phyloP scores from a whole-genome alignment of 352 stramenopile genomes.

The Blastocystis sp. region DNA sequence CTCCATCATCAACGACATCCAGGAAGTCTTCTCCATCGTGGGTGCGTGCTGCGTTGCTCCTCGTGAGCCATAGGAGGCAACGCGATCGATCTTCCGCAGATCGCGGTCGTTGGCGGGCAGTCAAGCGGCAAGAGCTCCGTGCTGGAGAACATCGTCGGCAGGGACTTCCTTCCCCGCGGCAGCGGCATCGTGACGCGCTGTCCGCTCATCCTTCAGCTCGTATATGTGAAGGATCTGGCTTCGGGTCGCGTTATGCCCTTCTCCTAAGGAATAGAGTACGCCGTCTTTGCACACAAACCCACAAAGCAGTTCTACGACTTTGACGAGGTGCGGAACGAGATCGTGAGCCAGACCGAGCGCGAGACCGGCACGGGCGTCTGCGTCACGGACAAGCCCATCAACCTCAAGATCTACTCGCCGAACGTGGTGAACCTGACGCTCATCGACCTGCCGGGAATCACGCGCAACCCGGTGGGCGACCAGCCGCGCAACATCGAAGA shows the following conservation, averaged over 20 bases:
- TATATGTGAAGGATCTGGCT: not conserved
- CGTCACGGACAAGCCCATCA: constrained; percentile 80
- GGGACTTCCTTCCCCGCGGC: constrained; percentile 90
- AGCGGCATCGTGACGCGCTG: constrained; percentile 95
- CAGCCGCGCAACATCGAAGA: constrained; percentile 98
- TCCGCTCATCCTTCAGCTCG: constrained; percentile 94
- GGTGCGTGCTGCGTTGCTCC: constrained; percentile 75
- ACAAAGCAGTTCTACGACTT: constrained; percentile 91
- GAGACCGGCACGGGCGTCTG: constrained; percentile 17
- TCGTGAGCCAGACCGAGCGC: not conserved
- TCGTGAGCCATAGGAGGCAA: constrained; percentile 77
- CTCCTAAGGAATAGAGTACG: constrained; percentile 83
- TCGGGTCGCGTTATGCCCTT: constrained; percentile 73
- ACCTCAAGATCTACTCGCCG: constrained; percentile 95
- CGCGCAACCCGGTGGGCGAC: constrained; percentile 90
- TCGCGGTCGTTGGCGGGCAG: constrained; percentile 76
- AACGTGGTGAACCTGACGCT: constrained; percentile 96
- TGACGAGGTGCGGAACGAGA: constrained; percentile 79
- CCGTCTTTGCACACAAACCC: constrained; percentile 94
- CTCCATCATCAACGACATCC: constrained; percentile 97
- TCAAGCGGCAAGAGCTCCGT: constrained; percentile 75
- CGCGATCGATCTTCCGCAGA: constrained; percentile 78
- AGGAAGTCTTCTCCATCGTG: constrained; percentile 95
- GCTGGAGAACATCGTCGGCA: constrained; percentile 78
- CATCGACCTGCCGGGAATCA: constrained; percentile 96